Conservation (phyloP, 2,329 filamentous ascomycete species). For the Fusarium papillatum region DNA sequence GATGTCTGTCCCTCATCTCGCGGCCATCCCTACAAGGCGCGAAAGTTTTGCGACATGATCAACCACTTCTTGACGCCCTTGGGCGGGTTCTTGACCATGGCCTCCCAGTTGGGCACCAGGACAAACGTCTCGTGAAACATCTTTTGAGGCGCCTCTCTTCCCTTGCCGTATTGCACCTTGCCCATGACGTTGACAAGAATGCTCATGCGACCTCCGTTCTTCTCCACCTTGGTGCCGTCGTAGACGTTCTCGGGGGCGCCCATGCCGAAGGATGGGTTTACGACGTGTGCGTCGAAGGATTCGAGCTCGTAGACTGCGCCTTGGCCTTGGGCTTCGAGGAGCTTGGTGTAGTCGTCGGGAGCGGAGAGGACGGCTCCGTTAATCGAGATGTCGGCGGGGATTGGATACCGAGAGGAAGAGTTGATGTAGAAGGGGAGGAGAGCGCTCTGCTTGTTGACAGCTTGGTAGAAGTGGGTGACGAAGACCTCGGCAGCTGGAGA, state of each 20-base stretch:
- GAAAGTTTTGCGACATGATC: conserved; percentile 80
- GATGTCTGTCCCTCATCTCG: conserved; percentile 5
- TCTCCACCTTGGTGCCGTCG: conserved; percentile 58
- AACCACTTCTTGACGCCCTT: conserved; percentile 72
- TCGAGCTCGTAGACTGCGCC: conserved; percentile 79
- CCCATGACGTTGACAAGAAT: conserved; percentile 83
- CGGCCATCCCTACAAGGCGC: conserved; percentile 58
- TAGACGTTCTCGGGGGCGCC: conserved; percentile 65
- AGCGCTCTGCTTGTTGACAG: conserved; percentile 74
- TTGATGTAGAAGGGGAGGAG: conserved; percentile 81
- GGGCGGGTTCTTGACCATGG: conserved; percentile 64
- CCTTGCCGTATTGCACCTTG: conserved; percentile 76
- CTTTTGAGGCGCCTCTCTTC: conserved; percentile 72
- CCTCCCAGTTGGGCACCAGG: conserved; percentile 81
- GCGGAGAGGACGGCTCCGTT: conserved; percentile 79
- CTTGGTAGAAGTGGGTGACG: conserved; percentile 80
- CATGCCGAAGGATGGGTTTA: conserved; percentile 76
- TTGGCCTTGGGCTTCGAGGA: conserved; percentile 75
- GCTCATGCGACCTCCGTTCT: conserved; percentile 72
- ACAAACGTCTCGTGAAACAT: conserved; percentile 87
- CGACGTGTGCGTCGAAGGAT: conserved; percentile 81
- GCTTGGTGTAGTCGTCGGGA: conserved; percentile 74
- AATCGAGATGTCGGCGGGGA: conserved; percentile 80
- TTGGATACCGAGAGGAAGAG: conserved; percentile 63
- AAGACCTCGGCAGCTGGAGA: conserved; percentile 78